Base-by-base conservation (phyloP, 306 rosid species). In the Myrica gale region DNA sequence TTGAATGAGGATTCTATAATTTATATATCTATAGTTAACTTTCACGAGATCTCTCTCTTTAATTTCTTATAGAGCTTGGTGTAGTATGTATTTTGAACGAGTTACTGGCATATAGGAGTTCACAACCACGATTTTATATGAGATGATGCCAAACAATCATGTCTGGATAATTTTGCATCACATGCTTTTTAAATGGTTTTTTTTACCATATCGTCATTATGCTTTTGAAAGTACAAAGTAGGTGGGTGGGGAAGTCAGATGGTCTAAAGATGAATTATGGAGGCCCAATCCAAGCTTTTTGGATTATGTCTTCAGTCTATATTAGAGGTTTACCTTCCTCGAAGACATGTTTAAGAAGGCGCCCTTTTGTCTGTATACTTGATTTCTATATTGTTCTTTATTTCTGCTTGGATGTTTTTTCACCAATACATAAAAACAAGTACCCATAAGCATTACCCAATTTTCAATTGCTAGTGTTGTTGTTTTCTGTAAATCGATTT, bases 401-500 rank as follows among this genome's bases (percentile, higher is more conserved):
- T 57, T 0, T 56, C 8, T 8, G 7, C 20, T 9, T 46, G 51
- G 11, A 6, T 1, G 19, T 3, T 17, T 56, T 20, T 56, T 7
- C 20, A 17, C 20, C 26, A 20, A 11, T 21, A 1, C 20, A 7
- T 56, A 9, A 20, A 9, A 20, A 56, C 12, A 19, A n/a, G 63
- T 3, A 13, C 56, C 13, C 32, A 37, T 4, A 32, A 26, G 39
- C 7, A 60, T 26, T 60, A 5, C 32, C 17, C 32, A 11, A 37
- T 23, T 9, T 32, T 15, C 39, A 58, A 58, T 60, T 5, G 43
- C 67, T 12, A 12, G 43, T 20, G 5, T 57, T 26, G 13, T 60
- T 54, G 57, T 46, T 26, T 43, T 69, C 57, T 16, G 19, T 75
- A 68, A 48, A 56, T 53, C 48, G 11, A 58, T 69, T 26, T 53